Percentiles rank a stretch among this genome's conserved stretches.
Evolutionary conservation across 2,329 filamentous ascomycete genomes (phyloP).

Genomic region (Trichoderma sp.): DNA sequence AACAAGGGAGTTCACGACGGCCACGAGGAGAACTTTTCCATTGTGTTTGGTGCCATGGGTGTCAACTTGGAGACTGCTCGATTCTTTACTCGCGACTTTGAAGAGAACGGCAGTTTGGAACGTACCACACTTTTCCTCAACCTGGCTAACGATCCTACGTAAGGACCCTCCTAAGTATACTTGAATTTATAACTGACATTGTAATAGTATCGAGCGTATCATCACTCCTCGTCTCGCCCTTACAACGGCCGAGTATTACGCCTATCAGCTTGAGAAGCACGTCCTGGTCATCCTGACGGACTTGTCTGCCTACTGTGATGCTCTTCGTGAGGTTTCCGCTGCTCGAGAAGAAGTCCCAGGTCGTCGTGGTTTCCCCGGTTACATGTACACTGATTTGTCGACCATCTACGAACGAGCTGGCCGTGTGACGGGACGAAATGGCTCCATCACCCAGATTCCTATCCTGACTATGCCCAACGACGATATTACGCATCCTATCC

Average conservation of each 20-base stretch:
- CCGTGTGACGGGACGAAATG: conserved; percentile 94
- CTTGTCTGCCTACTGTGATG: conserved; percentile 97
- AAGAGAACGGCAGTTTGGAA: conserved; percentile 98
- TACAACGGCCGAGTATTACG: conserved; percentile 99
- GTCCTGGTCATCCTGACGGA: conserved; percentile 98
- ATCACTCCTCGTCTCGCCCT: conserved; percentile 98
- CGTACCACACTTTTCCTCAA: conserved; percentile 97
- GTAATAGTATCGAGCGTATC: conserved; percentile 89
- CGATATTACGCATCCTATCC: conserved; percentile 98
- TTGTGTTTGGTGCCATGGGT: conserved; percentile 99
- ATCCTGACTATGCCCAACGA: conserved; percentile 99
- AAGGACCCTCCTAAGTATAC: conserved; percentile 45
- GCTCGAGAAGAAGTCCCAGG: conserved; percentile 98
- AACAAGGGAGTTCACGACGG: conserved; percentile 96
- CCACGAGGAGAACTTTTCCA: conserved; percentile 99
- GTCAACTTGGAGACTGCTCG: conserved; percentile 98
- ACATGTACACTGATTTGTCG: conserved; percentile 99
- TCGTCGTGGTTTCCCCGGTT: conserved; percentile 99
- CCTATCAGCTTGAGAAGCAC: conserved; percentile 99
- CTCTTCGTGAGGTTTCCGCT: conserved; percentile 96
- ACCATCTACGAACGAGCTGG: conserved; percentile 99
- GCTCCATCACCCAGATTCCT: conserved; percentile 98
- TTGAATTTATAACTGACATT: conserved; percentile 30
- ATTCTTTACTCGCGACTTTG: conserved; percentile 98
- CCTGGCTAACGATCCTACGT: conserved; percentile 98